These are phyloP conservation scores for Insectozyma bohioensis DNA, from an alignment of 1,139 yeast genomes.

Conservation along the genomic window DNA sequence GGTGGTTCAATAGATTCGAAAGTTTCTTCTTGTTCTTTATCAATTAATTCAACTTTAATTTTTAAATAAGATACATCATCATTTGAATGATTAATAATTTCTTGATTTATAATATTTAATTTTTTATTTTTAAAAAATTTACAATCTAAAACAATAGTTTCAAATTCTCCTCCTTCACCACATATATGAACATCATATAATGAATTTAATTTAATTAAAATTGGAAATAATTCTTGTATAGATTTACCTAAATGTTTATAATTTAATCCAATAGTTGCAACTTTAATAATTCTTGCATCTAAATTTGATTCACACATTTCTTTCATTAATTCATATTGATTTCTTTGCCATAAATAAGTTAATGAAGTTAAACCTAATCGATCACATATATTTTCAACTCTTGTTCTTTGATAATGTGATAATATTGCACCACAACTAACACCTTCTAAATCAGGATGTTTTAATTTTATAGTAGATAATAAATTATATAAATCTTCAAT, in stretches of 20 bases:
- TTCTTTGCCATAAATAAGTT: conserved; percentile 86
- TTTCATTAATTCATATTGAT: conserved; percentile 72
- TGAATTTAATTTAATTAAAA: conserved; percentile 55
- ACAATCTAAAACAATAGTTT: conserved; percentile 85
- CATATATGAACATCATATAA: conserved; percentile 86
- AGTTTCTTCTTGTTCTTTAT: conserved; percentile 27
- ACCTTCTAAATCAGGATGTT: conserved; percentile 75
- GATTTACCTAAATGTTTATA: conserved; percentile 66
- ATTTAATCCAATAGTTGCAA: conserved; percentile 85
- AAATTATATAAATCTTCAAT: conserved; percentile 74
- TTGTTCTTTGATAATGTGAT: conserved; percentile 87
- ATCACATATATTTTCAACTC: conserved; percentile 88
- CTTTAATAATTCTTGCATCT: conserved; percentile 87
- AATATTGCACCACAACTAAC: conserved; percentile 95
- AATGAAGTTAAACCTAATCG: conserved; percentile 67
- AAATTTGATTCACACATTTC: conserved; percentile 75
- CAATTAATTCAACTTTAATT: conserved; percentile 39
- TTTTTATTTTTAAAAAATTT: conserved; percentile 65
- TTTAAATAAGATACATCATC: conserved; percentile 73
- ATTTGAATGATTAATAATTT: conserved; percentile 47
- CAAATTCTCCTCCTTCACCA: conserved; percentile 99
- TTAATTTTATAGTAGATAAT: conserved; percentile 41
- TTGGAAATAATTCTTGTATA: conserved; percentile 61
- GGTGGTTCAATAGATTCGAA: conserved; percentile 40
- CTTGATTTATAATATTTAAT: conserved; percentile 44